Conservation (phyloP, 306 rosid genomes). For the Sesbania bispinosa region DNA sequence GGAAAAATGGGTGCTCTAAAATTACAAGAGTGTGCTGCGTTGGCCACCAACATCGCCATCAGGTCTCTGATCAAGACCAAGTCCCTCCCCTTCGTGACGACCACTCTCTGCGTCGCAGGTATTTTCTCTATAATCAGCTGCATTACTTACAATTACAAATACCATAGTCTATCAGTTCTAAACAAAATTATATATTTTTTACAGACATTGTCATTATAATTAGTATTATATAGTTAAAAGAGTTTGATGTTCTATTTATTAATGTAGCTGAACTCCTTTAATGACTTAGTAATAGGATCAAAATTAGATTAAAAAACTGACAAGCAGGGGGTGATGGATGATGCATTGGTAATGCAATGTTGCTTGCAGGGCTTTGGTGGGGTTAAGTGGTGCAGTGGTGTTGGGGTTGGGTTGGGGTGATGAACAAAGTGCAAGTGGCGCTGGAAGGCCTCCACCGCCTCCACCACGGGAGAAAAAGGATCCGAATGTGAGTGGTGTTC, state of each 20-base stretch:
- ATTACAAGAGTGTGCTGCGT: constrained; percentile 21
- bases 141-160: background rate
- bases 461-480: constrained; percentile 69
- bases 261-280: too few relatives aligned
- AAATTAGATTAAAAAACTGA: background rate
- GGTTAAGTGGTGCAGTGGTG: constrained; percentile 42
- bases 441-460: constrained; percentile 76
- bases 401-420: constrained; percentile 34
- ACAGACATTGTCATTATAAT: too few relatives aligned
- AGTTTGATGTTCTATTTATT: too few relatives aligned
- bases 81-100: too few relatives aligned
- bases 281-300: too few relatives aligned
- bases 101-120: constrained; percentile 46
- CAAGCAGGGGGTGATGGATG: background rate
- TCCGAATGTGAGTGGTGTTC: constrained; percentile 73
- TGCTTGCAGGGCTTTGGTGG: constrained; percentile 56
- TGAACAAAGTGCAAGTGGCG: constrained; percentile 50
- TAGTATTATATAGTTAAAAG: too few relatives aligned
- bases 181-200: too few relatives aligned
- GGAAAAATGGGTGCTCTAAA: background rate
- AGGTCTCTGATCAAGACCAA: too few relatives aligned
- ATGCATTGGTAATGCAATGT: background rate
- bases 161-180: too few relatives aligned
- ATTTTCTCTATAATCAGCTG: background rate
- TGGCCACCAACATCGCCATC: constrained; percentile 32